Percentiles rank a stretch among this genome's conserved stretches.
These are phyloP conservation scores for Wickerhamomyces chaumierensis DNA, from an alignment of 805 yeast species.

Conservation along the genomic window DNA sequence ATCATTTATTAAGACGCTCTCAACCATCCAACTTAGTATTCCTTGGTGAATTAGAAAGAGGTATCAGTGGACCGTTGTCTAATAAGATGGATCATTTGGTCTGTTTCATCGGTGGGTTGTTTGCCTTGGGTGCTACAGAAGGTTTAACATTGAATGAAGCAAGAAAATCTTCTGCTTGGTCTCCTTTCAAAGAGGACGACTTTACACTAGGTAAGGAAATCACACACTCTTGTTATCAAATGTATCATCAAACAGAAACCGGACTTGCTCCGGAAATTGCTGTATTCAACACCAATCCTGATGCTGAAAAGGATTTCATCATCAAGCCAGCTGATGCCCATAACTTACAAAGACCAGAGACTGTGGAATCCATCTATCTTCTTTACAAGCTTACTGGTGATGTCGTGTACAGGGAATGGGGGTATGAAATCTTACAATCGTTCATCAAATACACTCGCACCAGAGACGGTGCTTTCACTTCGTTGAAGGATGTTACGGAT, in stretches of 20 bases:
- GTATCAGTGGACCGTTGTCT: slow-evolving; percentile 48
- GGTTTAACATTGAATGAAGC: slow-evolving; percentile 54
- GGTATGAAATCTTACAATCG: slow-evolving; percentile 71
- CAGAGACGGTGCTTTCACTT: slow-evolving; percentile 42
- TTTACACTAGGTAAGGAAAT: slow-evolving; percentile 62
- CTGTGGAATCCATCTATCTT: slow-evolving; percentile 79
- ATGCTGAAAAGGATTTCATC: slow-evolving; percentile 40
- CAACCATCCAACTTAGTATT: slow-evolving; percentile 52
- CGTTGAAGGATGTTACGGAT: slow-evolving; percentile 53
- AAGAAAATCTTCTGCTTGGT: slow-evolving; percentile 45
- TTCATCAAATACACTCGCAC: slow-evolving; percentile 52
- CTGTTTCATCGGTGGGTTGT: slow-evolving; percentile 81
- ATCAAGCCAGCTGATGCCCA: slow-evolving; percentile 69
- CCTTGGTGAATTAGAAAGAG: slow-evolving; percentile 68
- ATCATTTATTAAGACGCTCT: slow-evolving; percentile 49
- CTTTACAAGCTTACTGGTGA: slow-evolving; percentile 74
- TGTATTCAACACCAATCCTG: slow-evolving; percentile 54
- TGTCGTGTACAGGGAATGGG: slow-evolving; percentile 77
- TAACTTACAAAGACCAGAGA: slow-evolving; percentile 87
- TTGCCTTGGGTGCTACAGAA: slow-evolving; percentile 82
- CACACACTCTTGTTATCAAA: slow-evolving; percentile 71
- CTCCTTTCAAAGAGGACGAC: slow-evolving; percentile 44
- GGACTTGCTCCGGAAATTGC: slow-evolving; percentile 88
- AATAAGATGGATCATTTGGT: slow-evolving; percentile 88
- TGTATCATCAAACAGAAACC: slow-evolving; percentile 63